Evolutionary conservation across 306 rosid genomes (phyloP).

Genomic region (Sindora glabra): DNA sequence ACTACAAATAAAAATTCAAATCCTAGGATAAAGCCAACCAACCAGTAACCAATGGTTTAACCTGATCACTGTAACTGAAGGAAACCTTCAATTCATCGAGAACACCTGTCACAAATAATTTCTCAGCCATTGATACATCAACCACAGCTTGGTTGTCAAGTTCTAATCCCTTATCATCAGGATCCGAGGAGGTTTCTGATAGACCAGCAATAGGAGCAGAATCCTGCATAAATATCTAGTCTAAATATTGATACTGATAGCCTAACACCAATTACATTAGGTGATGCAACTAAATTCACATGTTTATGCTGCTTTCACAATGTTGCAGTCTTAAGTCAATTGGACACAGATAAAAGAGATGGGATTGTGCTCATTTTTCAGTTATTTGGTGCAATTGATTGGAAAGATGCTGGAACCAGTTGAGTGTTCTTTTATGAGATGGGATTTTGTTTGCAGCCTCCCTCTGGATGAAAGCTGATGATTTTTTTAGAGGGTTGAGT

Average conservation of each 20-base stretch:
- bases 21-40: constrained; percentile 5
- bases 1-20: constrained; percentile 14
- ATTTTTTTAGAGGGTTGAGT: too few relatives aligned
- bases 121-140: constrained; percentile 46
- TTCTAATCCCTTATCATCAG: constrained; percentile 56
- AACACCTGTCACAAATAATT: constrained; percentile 70
- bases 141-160: constrained; percentile 26
- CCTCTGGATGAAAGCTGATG: too few relatives aligned
- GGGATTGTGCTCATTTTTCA: too few relatives aligned
- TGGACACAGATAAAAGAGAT: background rate
- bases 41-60: constrained; percentile 24
- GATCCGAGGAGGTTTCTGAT: constrained; percentile 77
- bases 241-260: background rate
- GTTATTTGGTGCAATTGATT: too few relatives aligned
- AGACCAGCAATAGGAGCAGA: constrained; percentile 73
- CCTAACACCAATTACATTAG: background rate
- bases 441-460: too few relatives aligned
- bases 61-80: constrained; percentile 79
- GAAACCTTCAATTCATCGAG: constrained; percentile 88
- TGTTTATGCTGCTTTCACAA: background rate
- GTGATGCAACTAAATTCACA: too few relatives aligned
- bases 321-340: background rate
- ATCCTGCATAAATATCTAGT: constrained; percentile 43
- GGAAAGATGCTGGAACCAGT: too few relatives aligned
- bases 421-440: too few relatives aligned